Evolutionary conservation across 148 eudicot species (phyloP), one percentile per base, ranked within the genome.

Genomic region (Silene latifolia): DNA sequence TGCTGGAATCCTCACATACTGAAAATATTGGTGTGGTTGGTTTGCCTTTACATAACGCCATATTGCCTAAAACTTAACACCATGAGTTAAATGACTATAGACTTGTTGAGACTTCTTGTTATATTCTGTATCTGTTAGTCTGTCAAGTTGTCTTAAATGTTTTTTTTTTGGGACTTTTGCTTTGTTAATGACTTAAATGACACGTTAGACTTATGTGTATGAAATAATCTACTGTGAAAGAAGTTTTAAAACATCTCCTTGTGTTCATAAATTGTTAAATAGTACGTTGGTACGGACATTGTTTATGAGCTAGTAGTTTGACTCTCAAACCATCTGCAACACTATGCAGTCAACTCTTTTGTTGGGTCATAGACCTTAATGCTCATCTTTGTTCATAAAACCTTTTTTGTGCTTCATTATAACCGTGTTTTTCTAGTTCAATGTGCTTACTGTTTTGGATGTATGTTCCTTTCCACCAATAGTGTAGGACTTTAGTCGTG

Each of bases 401-500:
- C 10, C 10, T 25, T 12, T 47, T 47, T 12, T 9, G 57, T 53
- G 44, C 20, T 63, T 63, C 20, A 32, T 56, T 18, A 12, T 20
- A 3, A 67, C 19, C 20, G 56, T 18, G n/a, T 17, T 42, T 74
- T 54, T 15, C 6, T 59, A 14, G 9, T 44, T 53, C 13, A 10
- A n/a, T 46, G 20, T 63, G 66, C 56, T 68, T 54, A 15, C 56
- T 51, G 17, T 51, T 51, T 51, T 51, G 13, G 39, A 18, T 59
- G 23, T 63, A 23, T 75, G 35, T 65, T 54, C 27, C 78, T 80
- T 78, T 68, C 18, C 35, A 51, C 56, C 62, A 15, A 32, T 75
- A 71, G 47, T 74, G 66, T 69, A 68, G 59, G 69, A 78, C 63
- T 53, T 64, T 72, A 67, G 76, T 66, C 17, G 4, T 14, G 17